These are phyloP conservation scores for Scheffersomyces coipomensis DNA, from an alignment of 805 yeast genomes.

Conservation along the genomic window DNA sequence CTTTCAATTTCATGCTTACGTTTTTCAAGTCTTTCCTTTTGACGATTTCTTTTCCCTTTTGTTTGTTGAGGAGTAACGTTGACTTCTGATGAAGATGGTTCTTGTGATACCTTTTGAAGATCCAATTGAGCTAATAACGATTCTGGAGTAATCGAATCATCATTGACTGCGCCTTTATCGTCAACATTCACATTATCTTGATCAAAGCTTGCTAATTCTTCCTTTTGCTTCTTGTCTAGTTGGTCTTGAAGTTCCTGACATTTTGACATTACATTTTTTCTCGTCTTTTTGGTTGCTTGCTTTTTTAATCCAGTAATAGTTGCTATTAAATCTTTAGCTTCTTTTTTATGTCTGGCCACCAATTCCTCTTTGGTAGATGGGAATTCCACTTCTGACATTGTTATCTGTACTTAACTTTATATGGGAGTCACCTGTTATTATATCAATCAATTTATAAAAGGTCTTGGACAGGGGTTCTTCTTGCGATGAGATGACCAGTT, in stretches of 20 bases:
- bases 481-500: too few species aligned
- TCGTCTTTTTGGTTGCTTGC: constrained; percentile 77
- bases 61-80: constrained; percentile 1
- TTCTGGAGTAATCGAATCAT: constrained; percentile 64
- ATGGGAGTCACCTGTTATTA: too few species aligned
- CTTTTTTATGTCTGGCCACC: constrained; percentile 64
- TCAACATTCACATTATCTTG: constrained; percentile 4
- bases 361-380: constrained; percentile 39
- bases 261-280: constrained; percentile 60
- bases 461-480: too few species aligned
- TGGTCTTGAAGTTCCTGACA: constrained; percentile 60
- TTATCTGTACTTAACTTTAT: too few species aligned
- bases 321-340: constrained; percentile 63
- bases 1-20: constrained; percentile 68
- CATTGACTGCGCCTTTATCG: constrained; percentile 19
- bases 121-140: constrained; percentile 56
- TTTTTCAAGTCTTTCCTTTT: constrained; percentile 76
- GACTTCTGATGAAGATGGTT: neutral
- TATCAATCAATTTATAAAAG: too few species aligned
- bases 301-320: constrained; percentile 74
- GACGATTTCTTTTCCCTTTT: constrained; percentile 63
- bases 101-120: neutral
- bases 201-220: constrained; percentile 41
- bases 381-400: too few species aligned
- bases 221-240: constrained; percentile 51